Conservation (phyloP, 1,284 basidiomycete species). For the Mycosarcoma maydis region DNA sequence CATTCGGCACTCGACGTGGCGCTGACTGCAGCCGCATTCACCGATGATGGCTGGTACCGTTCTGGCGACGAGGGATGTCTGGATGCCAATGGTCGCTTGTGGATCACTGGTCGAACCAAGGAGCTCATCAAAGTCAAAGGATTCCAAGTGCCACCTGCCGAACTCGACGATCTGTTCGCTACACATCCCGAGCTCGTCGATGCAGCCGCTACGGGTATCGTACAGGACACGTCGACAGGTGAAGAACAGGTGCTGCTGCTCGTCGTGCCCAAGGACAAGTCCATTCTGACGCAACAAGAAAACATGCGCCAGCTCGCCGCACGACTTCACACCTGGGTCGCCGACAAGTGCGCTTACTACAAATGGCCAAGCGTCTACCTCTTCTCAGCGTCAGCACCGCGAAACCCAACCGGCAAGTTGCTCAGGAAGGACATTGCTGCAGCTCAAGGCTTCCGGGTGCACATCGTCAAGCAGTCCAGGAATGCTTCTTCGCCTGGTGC, state of each 20-base stretch:
- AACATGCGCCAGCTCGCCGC: conserved; percentile 28
- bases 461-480: conserved; percentile 31
- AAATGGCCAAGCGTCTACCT: conserved; percentile 48
- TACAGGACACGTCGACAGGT: conserved; percentile 26
- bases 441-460: conserved; percentile 13
- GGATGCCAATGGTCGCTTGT: conserved; percentile 48
- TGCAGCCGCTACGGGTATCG: conserved; percentile 36
- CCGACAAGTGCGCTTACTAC: conserved; percentile 48
- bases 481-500: conserved; percentile 3
- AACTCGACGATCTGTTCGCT: conserved; percentile 50
- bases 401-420: conserved; percentile 45
- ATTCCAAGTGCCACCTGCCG: conserved; percentile 56
- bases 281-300: conserved; percentile 9
- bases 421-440: conserved; percentile 43
- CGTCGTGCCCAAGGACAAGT: conserved; percentile 41
- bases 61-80: conserved; percentile 56
- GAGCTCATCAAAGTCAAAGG: conserved; percentile 56
- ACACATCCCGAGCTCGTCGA: conserved; percentile 44
- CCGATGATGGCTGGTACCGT: conserved; percentile 51
- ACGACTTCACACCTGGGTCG: conserved; percentile 36
- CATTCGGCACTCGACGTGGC: conserved; percentile 43
- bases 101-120: conserved; percentile 58
- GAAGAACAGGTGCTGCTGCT: conserved; percentile 38
- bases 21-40: conserved; percentile 37
- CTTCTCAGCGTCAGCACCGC: conserved; percentile 22